Conservation (phyloP, 257 asterid genomes). For the Coffea canephora region DNA sequence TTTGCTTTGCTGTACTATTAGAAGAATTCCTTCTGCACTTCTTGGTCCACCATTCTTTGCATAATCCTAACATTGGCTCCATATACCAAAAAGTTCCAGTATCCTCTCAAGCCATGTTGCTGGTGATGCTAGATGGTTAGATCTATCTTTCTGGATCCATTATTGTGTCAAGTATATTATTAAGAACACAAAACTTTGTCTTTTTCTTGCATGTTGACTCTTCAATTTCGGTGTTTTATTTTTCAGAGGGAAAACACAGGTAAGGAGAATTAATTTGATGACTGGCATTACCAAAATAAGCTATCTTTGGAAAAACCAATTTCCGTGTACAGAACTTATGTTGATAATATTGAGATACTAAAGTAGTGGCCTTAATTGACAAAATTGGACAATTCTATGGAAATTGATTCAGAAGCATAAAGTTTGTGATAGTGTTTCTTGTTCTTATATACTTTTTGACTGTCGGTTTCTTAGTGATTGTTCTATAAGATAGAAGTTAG, state of each 20-base stretch:
- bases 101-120: background rate
- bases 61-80: background rate
- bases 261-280: background rate
- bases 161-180: background rate
- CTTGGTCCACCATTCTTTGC: background rate
- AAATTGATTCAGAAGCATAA: background rate
- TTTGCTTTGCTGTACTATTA: background rate
- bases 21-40: background rate
- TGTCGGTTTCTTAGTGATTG: background rate
- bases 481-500: background rate
- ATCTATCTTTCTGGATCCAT: background rate
- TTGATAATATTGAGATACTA: background rate
- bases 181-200: background rate
- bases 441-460: background rate
- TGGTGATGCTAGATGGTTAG: background rate
- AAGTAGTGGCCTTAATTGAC: background rate
- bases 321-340: background rate
- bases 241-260: background rate
- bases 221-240: background rate
- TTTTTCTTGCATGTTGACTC: background rate
- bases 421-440: background rate
- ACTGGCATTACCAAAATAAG: background rate
- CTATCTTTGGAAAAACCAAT: background rate
- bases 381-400: background rate
- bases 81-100: background rate